Percentiles rank a stretch among this genome's conserved stretches.
phyloP scores from a whole-genome alignment of 345 rosid species.

The Raphanus sativus region DNA sequence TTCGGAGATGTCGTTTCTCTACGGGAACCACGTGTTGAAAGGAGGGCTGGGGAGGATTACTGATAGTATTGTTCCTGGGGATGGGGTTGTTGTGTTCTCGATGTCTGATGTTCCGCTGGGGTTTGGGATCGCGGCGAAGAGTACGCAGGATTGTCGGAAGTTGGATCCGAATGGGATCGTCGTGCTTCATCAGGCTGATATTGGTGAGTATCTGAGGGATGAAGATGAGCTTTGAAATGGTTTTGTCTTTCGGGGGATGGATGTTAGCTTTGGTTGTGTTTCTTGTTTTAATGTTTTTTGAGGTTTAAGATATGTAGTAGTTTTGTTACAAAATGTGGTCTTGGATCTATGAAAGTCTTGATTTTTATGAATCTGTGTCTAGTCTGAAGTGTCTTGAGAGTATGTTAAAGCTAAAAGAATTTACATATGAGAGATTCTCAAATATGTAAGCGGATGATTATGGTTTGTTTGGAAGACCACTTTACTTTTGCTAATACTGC shows the following conservation, averaged over 20 bases:
- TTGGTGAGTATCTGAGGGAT: slow-evolving; percentile 88
- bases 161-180: slow-evolving; percentile 83
- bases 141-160: slow-evolving; percentile 87
- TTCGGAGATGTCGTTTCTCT: slow-evolving; percentile 87
- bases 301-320: slow-evolving; percentile 12
- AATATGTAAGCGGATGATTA: not conserved
- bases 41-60: slow-evolving; percentile 90
- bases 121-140: slow-evolving; percentile 77
- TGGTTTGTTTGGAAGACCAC: not conserved
- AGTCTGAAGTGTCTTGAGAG: not conserved
- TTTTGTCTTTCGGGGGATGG: not conserved
- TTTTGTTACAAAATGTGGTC: slow-evolving; percentile 10
- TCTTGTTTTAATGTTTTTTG: slow-evolving; percentile 8
- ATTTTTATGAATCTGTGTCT: slow-evolving; percentile 20
- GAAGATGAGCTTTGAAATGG: slow-evolving; percentile 72
- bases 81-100: slow-evolving; percentile 85
- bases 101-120: slow-evolving; percentile 89
- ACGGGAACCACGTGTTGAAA: slow-evolving; percentile 88
- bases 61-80: slow-evolving; percentile 69
- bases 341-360: slow-evolving; percentile 11
- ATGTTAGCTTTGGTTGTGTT: slow-evolving; percentile 22
- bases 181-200: slow-evolving; percentile 80
- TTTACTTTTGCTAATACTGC: not conserved
- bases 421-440: not conserved
- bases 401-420: not conserved